Evolutionary conservation across 208 protist genomes (phyloP).

Genomic region (Crithidia thermophila): DNA sequence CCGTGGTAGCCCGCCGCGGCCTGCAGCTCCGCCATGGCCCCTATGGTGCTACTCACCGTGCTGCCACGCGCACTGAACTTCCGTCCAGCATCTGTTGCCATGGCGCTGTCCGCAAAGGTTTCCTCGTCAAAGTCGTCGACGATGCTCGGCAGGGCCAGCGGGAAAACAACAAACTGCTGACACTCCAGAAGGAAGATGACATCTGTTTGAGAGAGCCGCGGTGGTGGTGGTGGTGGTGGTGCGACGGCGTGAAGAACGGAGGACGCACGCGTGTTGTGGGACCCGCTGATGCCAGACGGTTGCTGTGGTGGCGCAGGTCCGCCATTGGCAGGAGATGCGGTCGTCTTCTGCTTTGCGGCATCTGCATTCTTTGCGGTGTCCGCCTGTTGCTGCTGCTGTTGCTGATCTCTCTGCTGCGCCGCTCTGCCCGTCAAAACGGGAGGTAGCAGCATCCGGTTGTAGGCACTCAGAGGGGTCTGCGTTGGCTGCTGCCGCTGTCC

Average conservation of each 20-base stretch:
- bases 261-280: neutral
- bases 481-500: neutral
- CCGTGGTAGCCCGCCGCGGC: neutral
- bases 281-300: too few relatives aligned
- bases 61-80: too few relatives aligned
- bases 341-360: neutral
- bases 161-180: slow-evolving; percentile 51
- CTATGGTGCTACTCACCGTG: neutral
- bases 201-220: slow-evolving; percentile 41
- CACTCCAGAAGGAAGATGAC: slow-evolving; percentile 45
- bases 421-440: slow-evolving; percentile 17
- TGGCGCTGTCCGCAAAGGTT: too few relatives aligned
- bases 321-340: too few relatives aligned
- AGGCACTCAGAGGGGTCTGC: slow-evolving; percentile 22
- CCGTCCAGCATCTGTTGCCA: too few relatives aligned
- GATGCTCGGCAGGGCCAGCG: slow-evolving; percentile 34
- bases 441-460: slow-evolving; percentile 31
- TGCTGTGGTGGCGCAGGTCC: too few relatives aligned
- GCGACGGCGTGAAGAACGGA: neutral
- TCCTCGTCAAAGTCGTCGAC: neutral
- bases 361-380: neutral
- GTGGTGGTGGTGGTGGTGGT: neutral
- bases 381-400: slow-evolving; percentile 6
- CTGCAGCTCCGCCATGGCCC: neutral
- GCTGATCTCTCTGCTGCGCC: slow-evolving; percentile 1